Conservation (phyloP, 257 asterid species). For the Penstemon newberryi region DNA sequence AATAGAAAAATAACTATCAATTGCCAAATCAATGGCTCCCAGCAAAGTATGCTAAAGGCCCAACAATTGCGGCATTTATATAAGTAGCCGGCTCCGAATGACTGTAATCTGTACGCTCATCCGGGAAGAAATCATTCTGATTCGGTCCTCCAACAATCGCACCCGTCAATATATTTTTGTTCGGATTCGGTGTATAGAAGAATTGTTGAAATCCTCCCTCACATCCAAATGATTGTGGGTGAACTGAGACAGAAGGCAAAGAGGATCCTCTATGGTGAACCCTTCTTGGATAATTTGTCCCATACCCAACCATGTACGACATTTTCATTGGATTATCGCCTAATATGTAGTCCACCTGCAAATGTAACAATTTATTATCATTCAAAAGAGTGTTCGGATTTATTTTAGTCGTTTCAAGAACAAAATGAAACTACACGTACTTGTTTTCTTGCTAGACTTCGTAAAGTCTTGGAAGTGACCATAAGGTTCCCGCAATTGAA, state of each 20-base stretch:
- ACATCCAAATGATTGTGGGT: slow-evolving; percentile 61
- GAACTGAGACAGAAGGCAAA: slow-evolving; percentile 49
- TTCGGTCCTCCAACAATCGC: slow-evolving; percentile 90
- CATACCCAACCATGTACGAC: slow-evolving; percentile 94
- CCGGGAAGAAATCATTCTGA: slow-evolving; percentile 71
- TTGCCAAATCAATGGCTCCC: slow-evolving; percentile 10
- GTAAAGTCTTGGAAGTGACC: slow-evolving; percentile 43
- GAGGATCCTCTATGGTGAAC: slow-evolving; percentile 88
- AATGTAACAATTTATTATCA: not conserved
- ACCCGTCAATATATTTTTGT: slow-evolving; percentile 62
- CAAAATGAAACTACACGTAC: slow-evolving; percentile 25
- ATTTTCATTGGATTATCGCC: slow-evolving; percentile 79
- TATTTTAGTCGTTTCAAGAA: no score
- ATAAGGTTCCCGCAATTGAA: slow-evolving; percentile 57
- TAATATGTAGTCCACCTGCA: slow-evolving; percentile 75
- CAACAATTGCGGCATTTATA: slow-evolving; percentile 81
- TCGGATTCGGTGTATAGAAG: slow-evolving; percentile 50
- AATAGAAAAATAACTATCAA: not conserved
- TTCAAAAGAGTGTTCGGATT: not conserved
- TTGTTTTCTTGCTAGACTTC: slow-evolving; percentile 57
- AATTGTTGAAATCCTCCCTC: slow-evolving; percentile 66
- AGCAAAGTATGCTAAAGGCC: slow-evolving; percentile 78
- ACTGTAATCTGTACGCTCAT: slow-evolving; percentile 62
- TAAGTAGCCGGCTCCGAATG: slow-evolving; percentile 89
- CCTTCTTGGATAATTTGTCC: slow-evolving; percentile 57